These are phyloP conservation scores for Debaryomyces hansenii DNA, from an alignment of 805 yeast genomes.

Conservation along the genomic window DNA sequence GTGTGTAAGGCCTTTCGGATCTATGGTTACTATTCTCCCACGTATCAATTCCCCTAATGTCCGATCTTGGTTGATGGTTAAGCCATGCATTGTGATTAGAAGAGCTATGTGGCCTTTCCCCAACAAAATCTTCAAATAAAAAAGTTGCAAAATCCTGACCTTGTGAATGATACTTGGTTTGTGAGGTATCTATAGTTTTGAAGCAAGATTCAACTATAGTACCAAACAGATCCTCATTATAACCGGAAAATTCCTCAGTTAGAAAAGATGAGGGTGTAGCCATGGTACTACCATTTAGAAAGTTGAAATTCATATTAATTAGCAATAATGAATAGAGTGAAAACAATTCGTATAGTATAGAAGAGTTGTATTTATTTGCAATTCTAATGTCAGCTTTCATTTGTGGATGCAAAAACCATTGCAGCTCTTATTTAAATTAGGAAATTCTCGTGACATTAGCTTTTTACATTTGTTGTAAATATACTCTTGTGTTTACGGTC, in stretches of 20 bases:
- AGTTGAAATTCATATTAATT: constrained; percentile 1
- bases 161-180: not conserved
- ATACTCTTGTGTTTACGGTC: no score
- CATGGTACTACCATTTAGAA: not conserved
- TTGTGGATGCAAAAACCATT: not conserved
- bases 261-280: not conserved
- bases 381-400: not conserved
- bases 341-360: not conserved
- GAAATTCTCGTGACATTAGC: not conserved
- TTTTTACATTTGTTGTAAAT: no score
- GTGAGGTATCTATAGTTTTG: not conserved
- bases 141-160: not conserved
- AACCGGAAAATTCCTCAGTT: not conserved
- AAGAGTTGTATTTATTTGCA: not conserved
- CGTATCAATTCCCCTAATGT: no score
- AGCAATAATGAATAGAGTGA: not conserved
- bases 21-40: no score
- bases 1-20: no score
- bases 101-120: no score
- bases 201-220: constrained; percentile 1
- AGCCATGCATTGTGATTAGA: no score
- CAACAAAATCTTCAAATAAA: no score
- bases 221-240: not conserved
- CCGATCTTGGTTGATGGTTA: no score
- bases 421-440: not conserved